Evolutionary conservation across 2,329 filamentous ascomycete genomes (phyloP).

Genomic region (Fusarium coffeatum): DNA sequence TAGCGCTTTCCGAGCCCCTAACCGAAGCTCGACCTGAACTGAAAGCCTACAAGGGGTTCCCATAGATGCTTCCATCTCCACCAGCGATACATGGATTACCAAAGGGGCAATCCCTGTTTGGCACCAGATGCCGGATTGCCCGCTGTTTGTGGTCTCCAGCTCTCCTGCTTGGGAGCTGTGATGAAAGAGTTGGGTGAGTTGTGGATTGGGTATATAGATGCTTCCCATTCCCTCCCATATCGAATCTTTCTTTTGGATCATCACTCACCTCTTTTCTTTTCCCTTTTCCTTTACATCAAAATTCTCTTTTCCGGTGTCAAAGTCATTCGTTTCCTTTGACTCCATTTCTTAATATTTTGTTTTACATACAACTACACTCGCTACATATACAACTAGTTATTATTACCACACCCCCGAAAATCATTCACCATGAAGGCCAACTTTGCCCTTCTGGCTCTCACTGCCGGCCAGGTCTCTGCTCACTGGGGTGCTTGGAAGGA

Average conservation of each 20-base stretch:
- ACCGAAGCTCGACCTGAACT: conserved; percentile 26
- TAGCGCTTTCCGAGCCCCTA: conserved; percentile 24
- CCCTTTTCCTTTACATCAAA: conserved; percentile 42
- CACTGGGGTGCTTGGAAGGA: conserved; percentile 40
- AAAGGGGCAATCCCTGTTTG: conserved; percentile 32
- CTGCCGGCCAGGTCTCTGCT: conserved; percentile 63
- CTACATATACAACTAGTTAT: conserved; percentile 38
- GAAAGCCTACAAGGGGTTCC: conserved; percentile 27
- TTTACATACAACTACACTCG: conserved; percentile 40
- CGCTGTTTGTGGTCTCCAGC: conserved; percentile 33
- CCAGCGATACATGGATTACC: conserved; percentile 31
- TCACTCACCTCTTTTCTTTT: conserved; percentile 45
- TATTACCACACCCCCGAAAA: conserved; percentile 25
- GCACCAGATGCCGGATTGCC: conserved; percentile 40
- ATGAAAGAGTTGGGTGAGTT: conserved; percentile 11
- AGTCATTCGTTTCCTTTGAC: conserved; percentile 69
- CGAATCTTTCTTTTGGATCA: conserved; percentile 34
- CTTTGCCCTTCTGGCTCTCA: conserved; percentile 61
- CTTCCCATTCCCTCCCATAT: conserved; percentile 40
- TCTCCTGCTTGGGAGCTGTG: not conserved
- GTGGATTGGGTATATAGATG: conserved; percentile 47
- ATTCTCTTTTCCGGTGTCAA: conserved; percentile 53
- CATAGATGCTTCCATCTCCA: conserved; percentile 38
- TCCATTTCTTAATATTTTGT: conserved; percentile 46
- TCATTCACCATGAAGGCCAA: conserved; percentile 63